A percentile compares a stretch with the other conserved stretches of the same genome.
phyloP scores from a whole-genome alignment of 371 early-diverging fungal species.

The Lichtheimia hyalospora region DNA sequence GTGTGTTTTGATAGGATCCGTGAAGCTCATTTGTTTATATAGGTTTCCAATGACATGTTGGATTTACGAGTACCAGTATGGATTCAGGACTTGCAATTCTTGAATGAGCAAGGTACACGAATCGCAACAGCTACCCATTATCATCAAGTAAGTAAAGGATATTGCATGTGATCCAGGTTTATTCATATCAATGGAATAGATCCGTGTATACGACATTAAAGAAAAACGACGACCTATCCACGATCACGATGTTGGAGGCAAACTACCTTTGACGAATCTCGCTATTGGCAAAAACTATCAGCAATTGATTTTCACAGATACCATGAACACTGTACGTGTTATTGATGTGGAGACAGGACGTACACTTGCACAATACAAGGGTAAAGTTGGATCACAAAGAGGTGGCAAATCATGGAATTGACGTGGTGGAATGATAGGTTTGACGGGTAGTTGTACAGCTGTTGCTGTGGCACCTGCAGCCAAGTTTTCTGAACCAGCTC shows the following conservation, averaged over 20 bases:
- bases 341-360: slow-evolving; percentile 68
- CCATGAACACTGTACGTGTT: slow-evolving; percentile 66
- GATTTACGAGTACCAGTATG: slow-evolving; percentile 85
- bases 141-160: slow-evolving; percentile 56
- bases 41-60: slow-evolving; percentile 55
- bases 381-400: slow-evolving; percentile 9
- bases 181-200: slow-evolving; percentile 24
- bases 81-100: slow-evolving; percentile 82
- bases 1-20: not conserved
- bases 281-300: slow-evolving; percentile 41
- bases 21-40: not conserved
- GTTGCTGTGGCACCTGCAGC: slow-evolving; percentile 35
- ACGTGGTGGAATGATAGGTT: slow-evolving; percentile 38
- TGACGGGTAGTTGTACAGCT: slow-evolving; percentile 73
- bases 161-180: not conserved
- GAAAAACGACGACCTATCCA: slow-evolving; percentile 69
- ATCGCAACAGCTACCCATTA: slow-evolving; percentile 74
- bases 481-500: slow-evolving; percentile 13
- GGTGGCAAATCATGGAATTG: too few species aligned
- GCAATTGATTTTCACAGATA: slow-evolving; percentile 79
- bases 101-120: slow-evolving; percentile 49
- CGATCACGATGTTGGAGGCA: slow-evolving; percentile 70
- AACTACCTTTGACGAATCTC: slow-evolving; percentile 62
- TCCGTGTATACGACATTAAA: slow-evolving; percentile 81
- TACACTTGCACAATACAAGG: slow-evolving; percentile 49